Conservation (phyloP, 2,329 filamentous ascomycete genomes). For the Rosellinia necatrix region DNA sequence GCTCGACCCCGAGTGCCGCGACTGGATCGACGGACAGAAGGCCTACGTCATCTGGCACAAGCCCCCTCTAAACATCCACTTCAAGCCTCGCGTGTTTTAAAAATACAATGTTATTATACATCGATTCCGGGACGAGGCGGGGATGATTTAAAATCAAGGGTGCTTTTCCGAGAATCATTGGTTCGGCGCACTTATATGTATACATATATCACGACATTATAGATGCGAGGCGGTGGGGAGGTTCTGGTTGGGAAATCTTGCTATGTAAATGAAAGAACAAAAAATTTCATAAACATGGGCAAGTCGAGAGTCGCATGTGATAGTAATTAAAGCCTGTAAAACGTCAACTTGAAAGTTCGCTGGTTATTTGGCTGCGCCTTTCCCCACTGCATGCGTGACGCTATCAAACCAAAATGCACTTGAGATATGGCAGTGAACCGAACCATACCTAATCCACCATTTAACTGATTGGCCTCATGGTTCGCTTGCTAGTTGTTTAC, state of each 20-base stretch:
- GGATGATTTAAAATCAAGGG: no score
- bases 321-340: conserved; percentile 17
- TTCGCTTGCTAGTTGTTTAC: no score
- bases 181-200: conserved; percentile 19
- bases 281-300: not conserved
- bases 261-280: not conserved
- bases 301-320: conserved; percentile 13
- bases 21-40: conserved; percentile 41
- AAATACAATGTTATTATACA: not conserved
- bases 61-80: conserved; percentile 40
- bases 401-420: no score
- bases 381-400: no score
- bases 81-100: conserved; percentile 32
- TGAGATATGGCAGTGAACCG: no score
- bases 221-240: conserved; percentile 2
- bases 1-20: conserved; percentile 33
- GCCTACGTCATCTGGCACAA: conserved; percentile 45
- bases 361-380: no score
- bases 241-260: conserved; percentile 3
- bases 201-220: conserved; percentile 13
- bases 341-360: not conserved
- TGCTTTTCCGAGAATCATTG: conserved; percentile 7
- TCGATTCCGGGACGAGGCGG: no score
- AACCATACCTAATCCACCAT: no score
- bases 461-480: no score